Base-by-base conservation (phyloP, 768 basidiomycete genomes). In the Nidula microcarpa region DNA sequence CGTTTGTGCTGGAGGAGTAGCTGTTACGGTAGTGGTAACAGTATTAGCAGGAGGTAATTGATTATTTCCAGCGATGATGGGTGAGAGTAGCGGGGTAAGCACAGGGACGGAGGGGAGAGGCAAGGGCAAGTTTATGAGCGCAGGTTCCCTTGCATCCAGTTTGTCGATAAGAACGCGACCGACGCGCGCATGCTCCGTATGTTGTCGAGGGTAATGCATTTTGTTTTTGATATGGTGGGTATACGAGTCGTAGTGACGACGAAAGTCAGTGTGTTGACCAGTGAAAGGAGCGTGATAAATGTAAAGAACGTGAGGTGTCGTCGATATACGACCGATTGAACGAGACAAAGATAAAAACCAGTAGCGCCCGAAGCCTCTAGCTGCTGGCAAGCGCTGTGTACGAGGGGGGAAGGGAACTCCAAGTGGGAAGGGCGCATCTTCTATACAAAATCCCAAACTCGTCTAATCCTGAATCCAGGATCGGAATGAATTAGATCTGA, bases 81-180 rank as follows among this genome's bases (percentile, higher is more conserved):
- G 63, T 17, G 55, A 65, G 36, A 74, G 49, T 14, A 81, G 33
- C 2, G 71, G 66, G n/a, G 63, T 62, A 33, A 76, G 58, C 32
- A 80, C 47, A 2, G 79, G 75, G 36, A 79, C 60, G 6, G 74
- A 68, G 11, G 75, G 74, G 18, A 75, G 44, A 6, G 74, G 65
- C 23, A 74, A 55, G 33, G 74, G 66, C 2, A 75, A 59, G 35
- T 69, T 67, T 39, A 75, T 62, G 55, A 74, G 72, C 2, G 67
- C 56, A 35, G 76, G 74, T 14, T 68, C 66, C 55, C 78, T 75
- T 47, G 65, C 67, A 8, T 70, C 59, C 34, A 73, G 63, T 23
- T 49, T 55, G 44, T 55, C 54, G 16, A 50, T 56, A 36, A 62
- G 23, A 16, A 55, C 48, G 52, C 63, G 60, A 17, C 53, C 47